Conservation (phyloP, 345 rosid genomes). For the Murraya paniculata region DNA sequence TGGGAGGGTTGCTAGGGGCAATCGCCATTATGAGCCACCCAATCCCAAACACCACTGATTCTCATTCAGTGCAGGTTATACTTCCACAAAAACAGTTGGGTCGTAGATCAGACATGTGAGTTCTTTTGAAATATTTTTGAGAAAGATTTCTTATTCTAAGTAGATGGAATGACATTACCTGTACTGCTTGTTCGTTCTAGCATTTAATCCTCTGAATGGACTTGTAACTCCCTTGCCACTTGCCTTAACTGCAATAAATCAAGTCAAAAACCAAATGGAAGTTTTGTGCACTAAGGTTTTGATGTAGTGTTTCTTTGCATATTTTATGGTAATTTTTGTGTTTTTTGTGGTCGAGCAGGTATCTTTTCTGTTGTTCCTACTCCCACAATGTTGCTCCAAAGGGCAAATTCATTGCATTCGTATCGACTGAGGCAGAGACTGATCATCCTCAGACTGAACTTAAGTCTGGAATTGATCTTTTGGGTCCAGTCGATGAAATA, state of each 20-base stretch:
- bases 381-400: conserved; percentile 94
- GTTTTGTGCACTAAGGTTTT: background rate
- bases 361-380: conserved; percentile 92
- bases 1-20: conserved; percentile 87
- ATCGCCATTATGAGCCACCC: conserved; percentile 97
- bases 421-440: conserved; percentile 91
- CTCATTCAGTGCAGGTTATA: conserved; percentile 91
- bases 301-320: background rate
- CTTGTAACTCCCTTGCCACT: background rate
- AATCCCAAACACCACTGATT: conserved; percentile 79
- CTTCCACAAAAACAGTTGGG: conserved; percentile 97
- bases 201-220: background rate
- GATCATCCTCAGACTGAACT: conserved; percentile 73
- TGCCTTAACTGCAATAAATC: background rate
- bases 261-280: background rate
- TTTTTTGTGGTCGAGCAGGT: conserved; percentile 44
- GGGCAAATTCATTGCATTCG: conserved; percentile 92
- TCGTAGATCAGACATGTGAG: conserved; percentile 84
- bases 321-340: background rate
- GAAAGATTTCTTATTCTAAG: background rate
- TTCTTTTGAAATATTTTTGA: background rate
- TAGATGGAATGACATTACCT: background rate
- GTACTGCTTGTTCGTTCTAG: background rate
- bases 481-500: conserved; percentile 84
- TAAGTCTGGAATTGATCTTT: conserved; percentile 79